A percentile compares a stretch with the other conserved stretches of the same genome.
These are phyloP conservation scores for Pseudovirgaria hyperparasitica DNA, from an alignment of 2,329 filamentous ascomycete species.

Conservation along the genomic window DNA sequence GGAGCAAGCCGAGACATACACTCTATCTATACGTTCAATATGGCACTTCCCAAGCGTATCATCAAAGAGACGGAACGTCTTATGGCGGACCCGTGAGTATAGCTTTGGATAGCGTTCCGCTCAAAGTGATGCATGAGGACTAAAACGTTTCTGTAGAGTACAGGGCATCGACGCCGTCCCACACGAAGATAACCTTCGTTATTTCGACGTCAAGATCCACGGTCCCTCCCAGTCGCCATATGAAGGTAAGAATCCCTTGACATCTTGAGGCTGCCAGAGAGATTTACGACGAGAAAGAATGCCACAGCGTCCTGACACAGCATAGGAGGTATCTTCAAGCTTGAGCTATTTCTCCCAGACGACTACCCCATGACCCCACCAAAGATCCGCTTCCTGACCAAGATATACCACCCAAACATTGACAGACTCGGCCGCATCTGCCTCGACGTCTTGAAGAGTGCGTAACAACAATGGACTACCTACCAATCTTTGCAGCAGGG, in stretches of 20 bases:
- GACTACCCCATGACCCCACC: constrained; percentile 99
- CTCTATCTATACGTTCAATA: constrained; percentile 17
- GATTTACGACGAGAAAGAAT: background rate
- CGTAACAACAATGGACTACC: no score
- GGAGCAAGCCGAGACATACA: no score
- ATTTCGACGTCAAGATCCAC: constrained; percentile 96
- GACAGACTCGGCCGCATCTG: constrained; percentile 96
- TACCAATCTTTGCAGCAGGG: constrained; percentile 1
- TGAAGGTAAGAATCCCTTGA: constrained; percentile 53
- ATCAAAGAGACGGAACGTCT: constrained; percentile 97
- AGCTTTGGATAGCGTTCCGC: constrained; percentile 5
- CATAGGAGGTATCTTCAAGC: constrained; percentile 75
- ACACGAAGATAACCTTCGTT: constrained; percentile 92
- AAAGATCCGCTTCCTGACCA: constrained; percentile 96
- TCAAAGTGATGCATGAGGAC: constrained; percentile 5
- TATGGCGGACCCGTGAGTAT: constrained; percentile 81
- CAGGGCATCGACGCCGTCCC: constrained; percentile 92
- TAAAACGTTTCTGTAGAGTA: no score
- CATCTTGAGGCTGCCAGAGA: background rate
- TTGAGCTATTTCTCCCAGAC: constrained; percentile 93
- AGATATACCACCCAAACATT: constrained; percentile 99
- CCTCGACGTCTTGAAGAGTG: constrained; percentile 93
- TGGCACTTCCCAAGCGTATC: constrained; percentile 88
- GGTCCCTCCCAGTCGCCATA: constrained; percentile 88
- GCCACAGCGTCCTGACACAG: background rate